Base-by-base conservation (phyloP, 257 asterid genomes). In the Petrea volubilis region DNA sequence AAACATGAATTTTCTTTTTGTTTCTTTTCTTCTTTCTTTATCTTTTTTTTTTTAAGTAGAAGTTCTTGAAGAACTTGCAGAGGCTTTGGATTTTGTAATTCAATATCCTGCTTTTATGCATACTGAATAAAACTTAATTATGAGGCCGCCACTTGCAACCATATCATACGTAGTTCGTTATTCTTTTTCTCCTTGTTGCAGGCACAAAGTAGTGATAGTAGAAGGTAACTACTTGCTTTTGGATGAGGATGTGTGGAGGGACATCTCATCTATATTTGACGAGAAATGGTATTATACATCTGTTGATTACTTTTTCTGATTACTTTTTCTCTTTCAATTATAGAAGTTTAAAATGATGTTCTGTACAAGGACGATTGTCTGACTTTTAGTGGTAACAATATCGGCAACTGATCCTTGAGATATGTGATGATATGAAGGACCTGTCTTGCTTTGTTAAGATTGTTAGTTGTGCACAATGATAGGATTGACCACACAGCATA, bases 221-320 rank as follows among this genome's bases (percentile, higher is more conserved):
- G 98, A 94, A 84, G 98, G 97, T 56, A 91, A 91, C 75, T 94
- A 94, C 83, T 78, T 94, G 88, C 82, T 94, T 41, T 72, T 89
- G 83, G 95, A 88, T 38, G 91, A 87, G 66, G 90, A 81, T 20
- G 77, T 68, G 60, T 94, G 98, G 98, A 85, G 80, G 80, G 96
- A 91, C 72, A 66, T 94, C 76, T 83, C 97, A 66, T 78, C 81
- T 52, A 60, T 80, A 73, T 86, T 93, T 60, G 96, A 94, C 58
- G 97, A 91, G 83, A 94, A 87, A 72, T 94, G 98, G 98, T 94
- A 86, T 77, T n/a, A 43, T 33, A 38, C 44, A 77, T 59, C 73
- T 68, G 67, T 57, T 55, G 17, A 34, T 63, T 13, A 23, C 46
- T 33, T 52, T 36, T 68, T 78, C 33, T n/a, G n/a, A 38, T 38